Conservation (phyloP, 495 filamentous ascomycete species). For the Wilcoxina mikolae region DNA sequence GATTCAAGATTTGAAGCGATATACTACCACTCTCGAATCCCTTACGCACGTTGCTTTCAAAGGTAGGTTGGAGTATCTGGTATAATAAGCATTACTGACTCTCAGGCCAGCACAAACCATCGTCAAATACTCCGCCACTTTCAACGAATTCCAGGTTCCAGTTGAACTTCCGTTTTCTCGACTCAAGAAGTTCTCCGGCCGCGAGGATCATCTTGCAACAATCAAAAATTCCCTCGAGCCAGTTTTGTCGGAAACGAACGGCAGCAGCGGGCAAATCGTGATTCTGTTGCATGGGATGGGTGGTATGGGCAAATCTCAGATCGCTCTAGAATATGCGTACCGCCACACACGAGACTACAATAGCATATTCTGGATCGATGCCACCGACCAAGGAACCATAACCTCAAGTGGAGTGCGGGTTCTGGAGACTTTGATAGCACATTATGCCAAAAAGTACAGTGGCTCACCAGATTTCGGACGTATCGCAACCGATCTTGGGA, state of each 20-base stretch:
- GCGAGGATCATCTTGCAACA: conserved; percentile 5
- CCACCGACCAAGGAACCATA: neutral
- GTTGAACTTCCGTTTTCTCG: conserved; percentile 9
- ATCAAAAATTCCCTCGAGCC: neutral
- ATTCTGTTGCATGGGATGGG: conserved; percentile 12
- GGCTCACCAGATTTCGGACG: neutral
- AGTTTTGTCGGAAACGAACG: neutral
- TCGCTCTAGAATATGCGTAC: conserved; percentile 14
- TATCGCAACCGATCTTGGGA: neutral
- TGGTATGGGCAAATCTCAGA: conserved; percentile 16
- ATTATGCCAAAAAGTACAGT: conserved; percentile 1
- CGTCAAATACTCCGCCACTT: neutral
- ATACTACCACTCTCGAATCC: conserved; percentile 7
- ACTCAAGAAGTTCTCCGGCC: conserved; percentile 9
- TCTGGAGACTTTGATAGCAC: neutral
- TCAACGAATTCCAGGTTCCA: conserved; percentile 8
- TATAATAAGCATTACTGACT: neutral
- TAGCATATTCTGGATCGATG: conserved; percentile 19
- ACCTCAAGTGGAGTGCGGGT: neutral
- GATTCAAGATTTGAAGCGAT: conserved; percentile 4
- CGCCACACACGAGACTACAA: conserved; percentile 9
- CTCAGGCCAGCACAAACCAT: neutral
- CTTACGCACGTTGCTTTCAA: conserved; percentile 1
- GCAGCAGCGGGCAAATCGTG: neutral
- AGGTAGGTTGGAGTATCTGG: neutral